These are phyloP conservation scores for Aspergillus bombycis DNA, from an alignment of 2,329 filamentous ascomycete species.

Conservation along the genomic window DNA sequence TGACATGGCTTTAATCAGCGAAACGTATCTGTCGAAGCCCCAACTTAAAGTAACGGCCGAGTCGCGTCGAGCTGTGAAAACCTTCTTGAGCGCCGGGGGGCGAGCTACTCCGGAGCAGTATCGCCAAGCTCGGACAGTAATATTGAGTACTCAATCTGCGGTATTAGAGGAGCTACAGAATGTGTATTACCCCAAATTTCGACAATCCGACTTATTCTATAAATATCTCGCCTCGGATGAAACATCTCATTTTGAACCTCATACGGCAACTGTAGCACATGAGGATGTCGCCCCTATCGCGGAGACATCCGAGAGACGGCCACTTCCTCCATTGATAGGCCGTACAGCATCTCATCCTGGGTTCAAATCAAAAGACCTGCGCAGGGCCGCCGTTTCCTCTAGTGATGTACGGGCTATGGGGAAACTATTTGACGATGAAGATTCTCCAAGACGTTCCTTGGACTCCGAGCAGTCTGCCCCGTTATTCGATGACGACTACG, in stretches of 20 bases:
- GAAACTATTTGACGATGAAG: slow-evolving; percentile 48
- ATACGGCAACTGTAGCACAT: slow-evolving; percentile 21
- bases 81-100: slow-evolving; percentile 78
- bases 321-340: slow-evolving; percentile 48
- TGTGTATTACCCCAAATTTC: slow-evolving; percentile 81
- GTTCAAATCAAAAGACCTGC: slow-evolving; percentile 54
- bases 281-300: slow-evolving; percentile 22
- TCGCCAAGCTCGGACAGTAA: slow-evolving; percentile 75
- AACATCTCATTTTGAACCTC: slow-evolving; percentile 35
- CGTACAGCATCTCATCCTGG: slow-evolving; percentile 54
- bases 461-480: slow-evolving; percentile 64
- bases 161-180: slow-evolving; percentile 84
- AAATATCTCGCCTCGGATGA: slow-evolving; percentile 94
- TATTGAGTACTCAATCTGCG: slow-evolving; percentile 78
- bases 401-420: slow-evolving; percentile 59
- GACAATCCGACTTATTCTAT: slow-evolving; percentile 90
- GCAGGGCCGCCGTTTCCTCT: slow-evolving; percentile 63
- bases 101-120: slow-evolving; percentile 80
- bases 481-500: slow-evolving; percentile 80
- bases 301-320: slow-evolving; percentile 40
- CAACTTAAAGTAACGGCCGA: slow-evolving; percentile 77
- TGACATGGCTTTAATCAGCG: slow-evolving; percentile 88
- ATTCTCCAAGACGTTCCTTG: slow-evolving; percentile 66
- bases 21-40: slow-evolving; percentile 80
- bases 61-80: slow-evolving; percentile 69